phyloP scores from a whole-genome alignment of 768 basidiomycete species.

The Auricularia sp. region DNA sequence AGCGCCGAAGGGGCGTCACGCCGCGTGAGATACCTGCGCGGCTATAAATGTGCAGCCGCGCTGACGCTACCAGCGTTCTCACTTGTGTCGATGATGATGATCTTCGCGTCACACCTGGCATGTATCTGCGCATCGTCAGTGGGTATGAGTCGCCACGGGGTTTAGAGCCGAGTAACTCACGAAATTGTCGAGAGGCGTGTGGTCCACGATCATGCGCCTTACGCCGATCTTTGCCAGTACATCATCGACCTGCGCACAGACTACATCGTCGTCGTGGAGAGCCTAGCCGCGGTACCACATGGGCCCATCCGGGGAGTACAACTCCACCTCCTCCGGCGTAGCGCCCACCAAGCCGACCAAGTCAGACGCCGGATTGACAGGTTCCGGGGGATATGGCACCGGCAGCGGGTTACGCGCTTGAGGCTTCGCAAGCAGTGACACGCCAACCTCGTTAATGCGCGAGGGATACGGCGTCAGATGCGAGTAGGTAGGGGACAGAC shows the following conservation, averaged over 20 bases:
- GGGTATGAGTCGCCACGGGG: not conserved
- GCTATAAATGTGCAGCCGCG: not conserved
- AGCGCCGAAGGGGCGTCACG: constrained; percentile 78
- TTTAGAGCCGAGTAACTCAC: constrained; percentile 1
- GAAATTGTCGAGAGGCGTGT: constrained; percentile 32
- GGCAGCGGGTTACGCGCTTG: constrained; percentile 20
- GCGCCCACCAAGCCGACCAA: constrained; percentile 21
- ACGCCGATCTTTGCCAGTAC: constrained; percentile 23
- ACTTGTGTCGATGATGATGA: constrained; percentile 38
- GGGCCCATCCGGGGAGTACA: constrained; percentile 29
- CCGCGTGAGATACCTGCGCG: constrained; percentile 72
- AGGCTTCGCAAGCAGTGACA: constrained; percentile 23
- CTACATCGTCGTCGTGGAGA: constrained; percentile 19
- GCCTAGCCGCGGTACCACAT: constrained; percentile 31
- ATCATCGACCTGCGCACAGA: constrained; percentile 26
- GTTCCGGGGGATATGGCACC: constrained; percentile 24
- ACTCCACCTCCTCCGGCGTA: constrained; percentile 22
- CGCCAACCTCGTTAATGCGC: constrained; percentile 28
- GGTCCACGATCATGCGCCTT: constrained; percentile 30
- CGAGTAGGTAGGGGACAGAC: constrained; percentile 25
- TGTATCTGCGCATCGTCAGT: constrained; percentile 16
- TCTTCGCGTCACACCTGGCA: constrained; percentile 28
- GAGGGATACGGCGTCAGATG: constrained; percentile 27
- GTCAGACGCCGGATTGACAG: constrained; percentile 7
- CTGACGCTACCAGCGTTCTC: not conserved